A percentile compares a stretch with the other conserved stretches of the same genome.
These are phyloP conservation scores for Halocafeteria seosinensis DNA, from an alignment of 108 stramenopile genomes.

Conservation along the genomic window DNA sequence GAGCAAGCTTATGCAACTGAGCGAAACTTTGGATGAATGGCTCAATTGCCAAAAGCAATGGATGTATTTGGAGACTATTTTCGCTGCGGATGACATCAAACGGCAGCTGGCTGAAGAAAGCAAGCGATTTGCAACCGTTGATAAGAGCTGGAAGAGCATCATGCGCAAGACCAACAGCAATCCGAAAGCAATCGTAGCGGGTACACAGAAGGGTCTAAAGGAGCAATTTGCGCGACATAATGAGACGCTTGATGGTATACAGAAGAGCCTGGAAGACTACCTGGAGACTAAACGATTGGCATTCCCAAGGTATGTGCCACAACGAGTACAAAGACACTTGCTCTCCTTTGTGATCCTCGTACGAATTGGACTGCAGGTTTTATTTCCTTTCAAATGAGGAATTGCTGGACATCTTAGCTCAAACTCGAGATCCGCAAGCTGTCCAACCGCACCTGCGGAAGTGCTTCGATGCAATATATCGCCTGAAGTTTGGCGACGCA, in stretches of 20 bases:
- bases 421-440: slow-evolving; percentile 46
- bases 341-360: too few relatives aligned
- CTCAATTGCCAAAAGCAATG: slow-evolving; percentile 32
- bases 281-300: slow-evolving; percentile 49
- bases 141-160: slow-evolving; percentile 39
- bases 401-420: slow-evolving; percentile 47
- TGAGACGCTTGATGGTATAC: slow-evolving; percentile 42
- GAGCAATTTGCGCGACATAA: slow-evolving; percentile 39
- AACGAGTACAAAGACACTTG: too few relatives aligned
- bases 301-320: too few relatives aligned
- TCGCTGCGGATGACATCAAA: slow-evolving; percentile 45
- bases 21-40: slow-evolving; percentile 53
- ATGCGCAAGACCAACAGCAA: slow-evolving; percentile 41
- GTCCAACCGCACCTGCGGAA: slow-evolving; percentile 52
- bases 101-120: slow-evolving; percentile 45
- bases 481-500: slow-evolving; percentile 38
- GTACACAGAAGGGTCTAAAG: slow-evolving; percentile 24
- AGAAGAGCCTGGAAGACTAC: slow-evolving; percentile 51
- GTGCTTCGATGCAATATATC: slow-evolving; percentile 48
- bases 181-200: slow-evolving; percentile 36
- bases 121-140: slow-evolving; percentile 39
- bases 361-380: too few relatives aligned
- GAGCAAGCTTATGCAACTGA: slow-evolving; percentile 34
- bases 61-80: slow-evolving; percentile 57
- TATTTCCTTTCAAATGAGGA: slow-evolving; percentile 52